Base-by-base conservation (phyloP, 208 protist genomes). In the Balamuthia mandrillaris region DNA sequence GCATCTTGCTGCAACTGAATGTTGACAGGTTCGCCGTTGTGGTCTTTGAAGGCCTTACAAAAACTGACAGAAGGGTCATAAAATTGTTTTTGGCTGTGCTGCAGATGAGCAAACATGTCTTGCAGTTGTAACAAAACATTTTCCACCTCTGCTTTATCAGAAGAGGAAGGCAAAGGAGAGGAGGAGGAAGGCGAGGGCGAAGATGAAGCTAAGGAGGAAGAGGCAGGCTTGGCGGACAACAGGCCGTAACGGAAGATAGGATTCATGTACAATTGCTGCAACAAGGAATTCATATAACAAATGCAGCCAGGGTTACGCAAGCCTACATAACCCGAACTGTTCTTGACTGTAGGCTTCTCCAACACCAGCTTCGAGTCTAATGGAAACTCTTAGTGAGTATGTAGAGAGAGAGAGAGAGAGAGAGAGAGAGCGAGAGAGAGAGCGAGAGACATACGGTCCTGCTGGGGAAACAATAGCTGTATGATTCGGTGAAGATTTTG, bases 251-350 rank as follows among this genome's bases (percentile, higher is more conserved):
- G 61, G 4, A 86, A 29, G 7, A 31, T 60, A 31, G 82, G 82
- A 3, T 44, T 86, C 82, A 86, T 86, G 58, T 70, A 86, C 33
- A 86, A 54, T 68, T 84, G 75, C 58, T 86, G 82, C 21, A 81
- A 12, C 1, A 86, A 68, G 27, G 70, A 33, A 37, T 86, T 86
- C 66, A 86, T 79, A 51, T 86, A 86, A 44, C 82, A 86, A 14
- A 66, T 84, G 45, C 51, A 61, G 10, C 78, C 78, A 10, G 49
- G 45, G 78, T 84, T 84, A 42, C 61, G 78, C 60, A 84, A 21
- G 44, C 78, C 78, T 3, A 84, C 78, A 47, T 70, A 84, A 29
- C 54, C 78, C 21, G 78, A 39, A 10, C 42, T 7, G 44, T 58
- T 84, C 54, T 84, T 84, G 39, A 31, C 78, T 21, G 56, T 35